Evolutionary conservation across 768 basidiomycete genomes (phyloP), one percentile per base, ranked within the genome.

Genomic region (Nevesoporus exiguus): DNA sequence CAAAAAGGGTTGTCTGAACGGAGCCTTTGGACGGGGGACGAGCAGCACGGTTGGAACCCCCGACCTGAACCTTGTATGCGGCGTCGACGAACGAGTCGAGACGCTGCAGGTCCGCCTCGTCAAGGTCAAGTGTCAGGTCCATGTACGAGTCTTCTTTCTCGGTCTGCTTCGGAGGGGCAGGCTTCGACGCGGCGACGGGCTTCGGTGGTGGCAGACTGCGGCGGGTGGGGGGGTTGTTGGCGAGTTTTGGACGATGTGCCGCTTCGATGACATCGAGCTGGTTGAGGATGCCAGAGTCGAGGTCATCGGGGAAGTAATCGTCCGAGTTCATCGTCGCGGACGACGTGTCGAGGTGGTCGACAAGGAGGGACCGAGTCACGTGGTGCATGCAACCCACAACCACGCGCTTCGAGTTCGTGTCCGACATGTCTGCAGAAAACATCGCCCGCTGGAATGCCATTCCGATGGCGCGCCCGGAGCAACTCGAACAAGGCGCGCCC

Each of bases 361-460:
- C 25, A 13, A 36, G 34, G 17, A 19, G 39, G 7, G 6, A 10
- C 17, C 36, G 36, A 14, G 46, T 66, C 65, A 66, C 62, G 65
- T 62, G 36, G 24, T 15, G 25, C 21, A 29, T 29, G 8, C 27
- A 29, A 29, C 27, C 27, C 27, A 8, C 27, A 5, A 5, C 27
- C 8, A 4, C 27, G 22, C 24, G 7, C 15, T 1, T 14, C 9
- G 14, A 15, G 27, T 24, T 24, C 7, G 3, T 24, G 15, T 24
- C 17, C 2, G n/a, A 11, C 30, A 90, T 89, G 88, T 88, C 88
- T 25, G 77, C 76, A 49, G 75, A 79, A 58, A 78, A 79, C 14
- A 76, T 89, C 58, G 82, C 85, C 29, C 77, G 84, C 41, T 90
- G 88, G 87, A 88, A 88, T 56, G 81, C 84, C 13, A 85, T 88